These are phyloP conservation scores for Quercus robur DNA, from an alignment of 306 rosid genomes.

Conservation along the genomic window DNA sequence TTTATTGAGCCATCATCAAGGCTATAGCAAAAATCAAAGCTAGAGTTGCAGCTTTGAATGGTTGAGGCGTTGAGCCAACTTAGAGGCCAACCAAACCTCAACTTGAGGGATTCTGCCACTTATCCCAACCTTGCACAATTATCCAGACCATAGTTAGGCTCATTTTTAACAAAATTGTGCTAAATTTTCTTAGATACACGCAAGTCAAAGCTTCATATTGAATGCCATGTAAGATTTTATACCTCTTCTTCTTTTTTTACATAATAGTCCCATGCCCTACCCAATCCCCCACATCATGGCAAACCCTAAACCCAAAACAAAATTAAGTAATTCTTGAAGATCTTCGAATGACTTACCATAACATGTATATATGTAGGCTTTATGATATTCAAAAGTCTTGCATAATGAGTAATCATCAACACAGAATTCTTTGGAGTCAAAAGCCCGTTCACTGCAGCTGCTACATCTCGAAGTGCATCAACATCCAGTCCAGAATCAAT, in stretches of 20 bases:
- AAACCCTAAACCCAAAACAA: slow-evolving; percentile 10
- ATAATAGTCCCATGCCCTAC: neutral
- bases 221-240: neutral
- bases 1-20: neutral
- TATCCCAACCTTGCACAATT: neutral
- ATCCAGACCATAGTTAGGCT: neutral
- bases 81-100: neutral
- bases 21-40: neutral
- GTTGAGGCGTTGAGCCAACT: neutral
- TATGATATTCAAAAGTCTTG: slow-evolving; percentile 68
- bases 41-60: neutral
- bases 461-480: slow-evolving; percentile 92
- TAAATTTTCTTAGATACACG: neutral
- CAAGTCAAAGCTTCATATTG: neutral
- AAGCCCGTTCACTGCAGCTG: slow-evolving; percentile 75
- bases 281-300: neutral
- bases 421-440: slow-evolving; percentile 70
- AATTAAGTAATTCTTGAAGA: slow-evolving; percentile 12
- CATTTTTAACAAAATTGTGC: neutral
- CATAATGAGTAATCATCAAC: slow-evolving; percentile 87
- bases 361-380: slow-evolving; percentile 77
- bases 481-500: slow-evolving; percentile 98
- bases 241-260: neutral
- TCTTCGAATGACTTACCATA: slow-evolving; percentile 55
- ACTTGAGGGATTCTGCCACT: neutral